Evolutionary conservation across 768 basidiomycete genomes (phyloP), one percentile per base, ranked within the genome.

Genomic region (Kwoniella botswanensis): DNA sequence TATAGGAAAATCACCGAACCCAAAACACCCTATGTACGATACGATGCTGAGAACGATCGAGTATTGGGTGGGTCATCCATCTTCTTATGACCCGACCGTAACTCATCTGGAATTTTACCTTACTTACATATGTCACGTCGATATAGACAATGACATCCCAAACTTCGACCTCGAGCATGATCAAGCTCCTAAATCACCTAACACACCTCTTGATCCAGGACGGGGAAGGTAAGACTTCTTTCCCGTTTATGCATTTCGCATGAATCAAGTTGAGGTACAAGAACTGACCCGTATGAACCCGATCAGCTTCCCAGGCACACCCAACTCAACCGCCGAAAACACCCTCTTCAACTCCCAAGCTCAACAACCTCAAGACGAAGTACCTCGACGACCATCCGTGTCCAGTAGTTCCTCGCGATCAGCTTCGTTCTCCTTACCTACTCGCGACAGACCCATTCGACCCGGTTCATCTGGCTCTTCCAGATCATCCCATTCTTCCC

Each of bases 21-120:
- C 64, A 98, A 98, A 88, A 98, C 94, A 11, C 94, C 94, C 1
- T 98, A 92, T 84, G 94, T 98, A 65, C 87, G 93, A 50, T 83
- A 80, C 65, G 82, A 82, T 29, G 76, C 78, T 0, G 71, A 72
- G 62, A 82, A 78, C 61, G 82, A 82, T 65, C 59, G 79, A 21
- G 75, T 95, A 5, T 76, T 85, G 72, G 93, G 94, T 93, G 71
- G 68, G 82, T 79, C 4, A 35, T 17, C 7, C 15, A 35, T 9
- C 60, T 63, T 13, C 11, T 6, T 26, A 21, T 21, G 24, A 11
- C 7, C n/a, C 44, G 24, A 12, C 41, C 21, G n/a, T 29, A 5
- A 35, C 35, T 35, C 35, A 35, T 43, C n/a, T 18, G 62, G n/a
- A 61, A 3, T 42, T 22, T 22, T 57, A 13, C 17, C 21, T 50